Evolutionary conservation across 106 monocot genomes (phyloP), one percentile per base, ranked within the genome.

Genomic region (Apostasia ramifera): DNA sequence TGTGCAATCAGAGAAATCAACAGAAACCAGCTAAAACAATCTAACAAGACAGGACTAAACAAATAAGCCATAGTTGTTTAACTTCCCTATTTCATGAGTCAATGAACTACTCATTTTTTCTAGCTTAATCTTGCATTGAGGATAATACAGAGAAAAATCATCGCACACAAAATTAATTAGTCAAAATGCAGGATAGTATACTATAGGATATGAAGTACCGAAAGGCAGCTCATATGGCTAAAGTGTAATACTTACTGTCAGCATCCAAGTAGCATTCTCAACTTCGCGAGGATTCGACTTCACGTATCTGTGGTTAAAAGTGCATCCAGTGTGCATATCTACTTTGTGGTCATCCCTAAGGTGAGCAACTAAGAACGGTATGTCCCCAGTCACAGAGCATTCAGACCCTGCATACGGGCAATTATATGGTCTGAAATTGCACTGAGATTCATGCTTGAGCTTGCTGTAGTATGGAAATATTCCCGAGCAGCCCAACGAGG

Each of bases 371-470:
- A 74, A 26, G 51, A 74, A 74, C 8, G 74, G 67, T 9, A 74
- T 59, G 44, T 74, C 74, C 8, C 74, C 74, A 0, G 59, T 67
- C n/a, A 66, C 41, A 5, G 74, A 67, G 74, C 74, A 74, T 51
- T 74, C 74, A 11, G 74, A 74, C 1, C 74, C 74, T 13, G 74
- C 74, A 2, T 74, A 74, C 2, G 74, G 74, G 59, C 74, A 74
- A 40, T 60, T 74, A 45, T 74, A 74, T 38, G 74, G 74, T n/a
- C 74, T 74, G 74, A 74, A 74, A 51, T 74, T 74, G 74, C 74
- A 74, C 59, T 67, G 66, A 1, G 53, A 12, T 52, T 74, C 74
- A 52, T 74, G 74, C 14, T 67, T 50, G 4, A 59, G 67, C 59
- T 74, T 74, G 53, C 66, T 74, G 26, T 67, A 74, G 50, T 74